Percentiles rank a stretch among this genome's conserved stretches.
Conservation (phyloP, 192 early-diverging fungal genomes). For the Rhizophagus prolifer region DNA sequence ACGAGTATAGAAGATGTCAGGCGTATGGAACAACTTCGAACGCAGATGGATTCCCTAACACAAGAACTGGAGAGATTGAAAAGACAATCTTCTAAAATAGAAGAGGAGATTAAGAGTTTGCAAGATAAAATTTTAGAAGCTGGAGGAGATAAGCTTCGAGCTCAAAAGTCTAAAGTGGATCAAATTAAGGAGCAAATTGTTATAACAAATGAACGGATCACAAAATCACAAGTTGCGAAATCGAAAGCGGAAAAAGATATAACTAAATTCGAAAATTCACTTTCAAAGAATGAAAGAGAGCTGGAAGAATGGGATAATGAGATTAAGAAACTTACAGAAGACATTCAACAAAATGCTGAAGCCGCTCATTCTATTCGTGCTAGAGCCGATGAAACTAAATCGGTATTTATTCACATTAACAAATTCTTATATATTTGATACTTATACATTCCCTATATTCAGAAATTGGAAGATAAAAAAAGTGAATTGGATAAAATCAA, state of each 20-base stretch:
- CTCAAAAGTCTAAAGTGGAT: conserved; percentile 85
- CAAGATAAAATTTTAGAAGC: conserved; percentile 90
- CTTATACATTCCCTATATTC: neutral
- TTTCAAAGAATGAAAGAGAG: conserved; percentile 66
- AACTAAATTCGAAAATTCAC: conserved; percentile 62
- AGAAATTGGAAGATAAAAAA: conserved; percentile 68
- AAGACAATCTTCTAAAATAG: conserved; percentile 59
- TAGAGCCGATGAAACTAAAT: conserved; percentile 42
- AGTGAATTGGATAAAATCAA: conserved; percentile 66
- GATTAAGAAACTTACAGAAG: conserved; percentile 57
- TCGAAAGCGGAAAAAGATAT: conserved; percentile 75
- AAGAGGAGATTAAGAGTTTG: conserved; percentile 75
- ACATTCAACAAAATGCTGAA: conserved; percentile 56
- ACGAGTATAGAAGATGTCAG: conserved; percentile 54
- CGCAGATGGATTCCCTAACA: conserved; percentile 47
- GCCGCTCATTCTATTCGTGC: conserved; percentile 47
- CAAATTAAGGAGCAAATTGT: conserved; percentile 77
- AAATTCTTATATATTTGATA: neutral
- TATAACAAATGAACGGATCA: conserved; percentile 62
- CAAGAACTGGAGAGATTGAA: conserved; percentile 52
- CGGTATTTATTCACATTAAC: conserved; percentile 33
- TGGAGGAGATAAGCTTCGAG: conserved; percentile 83
- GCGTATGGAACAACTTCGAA: conserved; percentile 52
- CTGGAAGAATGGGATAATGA: conserved; percentile 63
- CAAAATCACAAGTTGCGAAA: conserved; percentile 72